These are phyloP conservation scores for Ophiocordyceps robertsii DNA, from an alignment of 2,329 filamentous ascomycete genomes.

Conservation along the genomic window DNA sequence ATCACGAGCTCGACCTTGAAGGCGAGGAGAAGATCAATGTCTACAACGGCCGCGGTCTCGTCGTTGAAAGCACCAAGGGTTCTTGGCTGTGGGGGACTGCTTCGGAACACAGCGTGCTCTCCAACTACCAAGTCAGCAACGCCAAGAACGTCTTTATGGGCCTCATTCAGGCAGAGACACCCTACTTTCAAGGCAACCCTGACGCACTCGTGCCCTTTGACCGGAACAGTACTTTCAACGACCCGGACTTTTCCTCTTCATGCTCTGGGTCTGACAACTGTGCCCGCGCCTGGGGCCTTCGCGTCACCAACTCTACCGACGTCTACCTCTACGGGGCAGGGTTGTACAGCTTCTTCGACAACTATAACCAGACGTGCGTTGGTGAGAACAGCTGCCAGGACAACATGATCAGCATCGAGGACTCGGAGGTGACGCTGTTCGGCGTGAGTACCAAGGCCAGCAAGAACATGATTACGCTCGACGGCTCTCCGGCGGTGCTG, in stretches of 20 bases:
- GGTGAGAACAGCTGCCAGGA: conserved; percentile 56
- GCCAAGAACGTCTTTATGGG: conserved; percentile 71
- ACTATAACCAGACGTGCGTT: conserved; percentile 63
- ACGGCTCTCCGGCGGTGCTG: conserved; percentile 38
- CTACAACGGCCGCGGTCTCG: too few relatives aligned
- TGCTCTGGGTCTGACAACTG: conserved; percentile 31
- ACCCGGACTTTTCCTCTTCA: conserved; percentile 57
- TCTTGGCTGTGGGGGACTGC: conserved; percentile 76
- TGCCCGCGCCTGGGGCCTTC: conserved; percentile 66
- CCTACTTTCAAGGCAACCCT: conserved; percentile 77
- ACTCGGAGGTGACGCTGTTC: conserved; percentile 51
- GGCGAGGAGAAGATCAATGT: too few relatives aligned
- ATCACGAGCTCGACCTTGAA: too few relatives aligned
- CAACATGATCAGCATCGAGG: conserved; percentile 63
- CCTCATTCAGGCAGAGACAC: conserved; percentile 79
- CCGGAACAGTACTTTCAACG: too few relatives aligned
- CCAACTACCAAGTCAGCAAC: conserved; percentile 75
- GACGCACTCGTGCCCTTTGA: conserved; percentile 54
- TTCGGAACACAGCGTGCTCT: conserved; percentile 52
- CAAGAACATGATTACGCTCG: conserved; percentile 56
- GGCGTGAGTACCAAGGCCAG: conserved; percentile 64
- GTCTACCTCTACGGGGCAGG: conserved; percentile 60
- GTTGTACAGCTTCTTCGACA: conserved; percentile 73
- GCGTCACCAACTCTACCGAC: conserved; percentile 52
- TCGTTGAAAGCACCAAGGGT: too few relatives aligned